Evolutionary conservation across 2,329 filamentous ascomycete genomes (phyloP).

Genomic region (Paracorniculantispora psalliotae): DNA sequence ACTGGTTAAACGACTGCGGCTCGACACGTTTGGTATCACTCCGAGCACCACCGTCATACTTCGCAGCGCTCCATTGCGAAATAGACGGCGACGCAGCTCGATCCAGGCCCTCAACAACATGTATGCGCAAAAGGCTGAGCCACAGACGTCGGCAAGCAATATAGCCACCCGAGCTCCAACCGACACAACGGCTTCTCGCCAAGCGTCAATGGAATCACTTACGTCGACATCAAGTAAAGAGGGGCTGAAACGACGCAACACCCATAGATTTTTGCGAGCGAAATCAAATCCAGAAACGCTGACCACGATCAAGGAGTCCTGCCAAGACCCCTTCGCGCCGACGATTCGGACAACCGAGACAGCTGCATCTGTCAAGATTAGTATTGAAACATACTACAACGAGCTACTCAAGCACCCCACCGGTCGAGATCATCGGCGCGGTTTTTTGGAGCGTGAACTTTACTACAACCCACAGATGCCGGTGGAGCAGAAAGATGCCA

Average conservation of each 20-base stretch:
- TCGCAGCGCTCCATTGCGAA: constrained; percentile 18
- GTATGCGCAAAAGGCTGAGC: constrained; percentile 5
- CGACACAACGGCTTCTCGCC: not conserved
- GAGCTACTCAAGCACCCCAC: constrained; percentile 51
- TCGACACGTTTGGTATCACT: constrained; percentile 21
- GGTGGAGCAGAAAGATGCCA: constrained; percentile 47
- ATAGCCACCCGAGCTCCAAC: not conserved
- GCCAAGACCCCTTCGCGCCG: constrained; percentile 23
- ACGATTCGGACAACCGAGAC: constrained; percentile 64
- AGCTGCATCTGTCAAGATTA: constrained; percentile 76
- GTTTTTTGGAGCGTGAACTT: constrained; percentile 45
- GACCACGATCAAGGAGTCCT: constrained; percentile 32
- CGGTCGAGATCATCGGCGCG: constrained; percentile 25
- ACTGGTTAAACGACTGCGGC: constrained; percentile 23
- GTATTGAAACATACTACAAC: constrained; percentile 79
- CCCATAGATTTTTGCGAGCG: constrained; percentile 20
- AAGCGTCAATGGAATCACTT: constrained; percentile 2
- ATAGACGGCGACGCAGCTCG: constrained; percentile 20
- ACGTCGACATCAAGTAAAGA: constrained; percentile 5
- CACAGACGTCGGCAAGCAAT: not conserved
- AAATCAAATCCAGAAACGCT: constrained; percentile 32
- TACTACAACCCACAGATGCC: constrained; percentile 49
- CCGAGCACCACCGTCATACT: constrained; percentile 28
- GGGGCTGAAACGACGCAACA: not conserved
- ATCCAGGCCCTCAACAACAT: constrained; percentile 20